Conservation (phyloP, 257 asterid species). For the Solanum chmielewskii region DNA sequence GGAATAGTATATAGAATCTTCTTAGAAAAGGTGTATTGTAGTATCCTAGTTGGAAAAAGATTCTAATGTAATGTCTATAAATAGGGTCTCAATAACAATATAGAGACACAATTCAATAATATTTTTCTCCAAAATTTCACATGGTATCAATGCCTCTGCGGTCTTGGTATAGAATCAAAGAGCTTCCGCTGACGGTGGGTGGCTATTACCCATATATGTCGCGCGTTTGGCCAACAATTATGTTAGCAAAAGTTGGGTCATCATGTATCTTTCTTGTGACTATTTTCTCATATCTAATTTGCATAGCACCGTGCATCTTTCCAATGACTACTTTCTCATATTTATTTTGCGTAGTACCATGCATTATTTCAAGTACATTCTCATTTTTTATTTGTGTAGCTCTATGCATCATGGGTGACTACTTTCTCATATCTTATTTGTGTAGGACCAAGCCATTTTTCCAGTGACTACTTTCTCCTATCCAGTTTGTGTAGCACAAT, state of each 20-base stretch:
- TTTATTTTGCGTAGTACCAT: not conserved
- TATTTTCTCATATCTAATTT: not conserved
- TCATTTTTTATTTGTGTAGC: not conserved
- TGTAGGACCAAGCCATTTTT: not conserved
- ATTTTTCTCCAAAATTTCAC: not conserved
- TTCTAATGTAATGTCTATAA: not conserved
- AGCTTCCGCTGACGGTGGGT: not conserved
- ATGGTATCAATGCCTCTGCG: not conserved
- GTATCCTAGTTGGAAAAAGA: not conserved
- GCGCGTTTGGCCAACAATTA: not conserved
- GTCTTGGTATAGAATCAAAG: not conserved
- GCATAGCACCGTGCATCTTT: not conserved
- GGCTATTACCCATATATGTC: not conserved
- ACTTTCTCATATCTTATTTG: not conserved
- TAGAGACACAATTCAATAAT: not conserved
- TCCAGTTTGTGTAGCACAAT: not conserved
- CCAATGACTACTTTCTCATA: not conserved
- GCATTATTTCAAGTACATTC: not conserved
- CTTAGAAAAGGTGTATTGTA: not conserved
- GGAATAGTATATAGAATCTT: not conserved
- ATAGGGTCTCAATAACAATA: not conserved
- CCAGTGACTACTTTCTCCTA: not conserved
- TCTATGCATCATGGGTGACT: not conserved
- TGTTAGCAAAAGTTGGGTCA: not conserved
- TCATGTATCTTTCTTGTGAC: not conserved